These are phyloP conservation scores for Umbellularia californica DNA, from an alignment of 164 flowering plant genomes.

Conservation along the genomic window DNA sequence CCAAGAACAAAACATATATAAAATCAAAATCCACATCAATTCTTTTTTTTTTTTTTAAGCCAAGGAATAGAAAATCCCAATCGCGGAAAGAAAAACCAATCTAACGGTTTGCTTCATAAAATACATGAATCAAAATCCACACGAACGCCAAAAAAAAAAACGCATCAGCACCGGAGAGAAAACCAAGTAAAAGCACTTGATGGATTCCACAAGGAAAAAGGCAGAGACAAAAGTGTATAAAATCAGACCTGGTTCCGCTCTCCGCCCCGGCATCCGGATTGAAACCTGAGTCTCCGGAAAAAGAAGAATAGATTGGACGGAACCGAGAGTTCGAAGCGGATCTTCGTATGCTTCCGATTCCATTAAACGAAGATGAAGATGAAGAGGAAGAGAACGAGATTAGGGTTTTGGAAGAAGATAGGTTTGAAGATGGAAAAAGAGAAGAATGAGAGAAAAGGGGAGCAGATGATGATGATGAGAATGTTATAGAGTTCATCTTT, in stretches of 20 bases:
- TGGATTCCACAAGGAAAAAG: background rate
- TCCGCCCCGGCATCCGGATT: slow-evolving; percentile 23
- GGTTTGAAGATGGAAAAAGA: slow-evolving; percentile 6
- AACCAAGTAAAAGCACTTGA: background rate
- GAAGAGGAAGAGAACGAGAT: background rate
- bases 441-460: slow-evolving; percentile 16
- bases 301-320: slow-evolving; percentile 14
- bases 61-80: background rate
- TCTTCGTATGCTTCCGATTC: background rate
- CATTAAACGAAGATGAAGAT: slow-evolving; percentile 6
- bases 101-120: background rate
- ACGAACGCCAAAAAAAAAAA: background rate
- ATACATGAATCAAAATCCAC: background rate
- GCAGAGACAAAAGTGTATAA: background rate
- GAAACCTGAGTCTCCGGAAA: slow-evolving; percentile 19
- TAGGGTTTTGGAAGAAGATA: slow-evolving; percentile 21
- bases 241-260: slow-evolving; percentile 24
- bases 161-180: background rate
- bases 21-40: background rate
- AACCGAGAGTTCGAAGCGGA: slow-evolving; percentile 1
- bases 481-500: slow-evolving; percentile 22
- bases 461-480: background rate
- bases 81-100: background rate
- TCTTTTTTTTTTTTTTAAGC: too few relatives aligned
- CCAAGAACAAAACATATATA: too few relatives aligned